phyloP scores from a whole-genome alignment of 495 filamentous ascomycete genomes.

The Tirmania nivea region DNA sequence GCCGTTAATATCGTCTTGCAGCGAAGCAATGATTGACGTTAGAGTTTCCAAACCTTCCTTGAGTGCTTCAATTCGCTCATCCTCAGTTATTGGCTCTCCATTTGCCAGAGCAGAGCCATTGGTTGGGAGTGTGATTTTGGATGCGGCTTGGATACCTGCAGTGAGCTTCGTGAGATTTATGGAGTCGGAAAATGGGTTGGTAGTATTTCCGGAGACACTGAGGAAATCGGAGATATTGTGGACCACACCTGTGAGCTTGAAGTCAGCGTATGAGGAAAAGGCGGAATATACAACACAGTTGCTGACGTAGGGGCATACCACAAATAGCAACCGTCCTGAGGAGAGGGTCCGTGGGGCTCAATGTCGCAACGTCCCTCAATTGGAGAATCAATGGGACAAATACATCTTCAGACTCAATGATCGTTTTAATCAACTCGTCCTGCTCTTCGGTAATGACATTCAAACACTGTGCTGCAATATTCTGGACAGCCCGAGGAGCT shows the following conservation, averaged over 20 bases:
- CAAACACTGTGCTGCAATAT: slow-evolving; percentile 26
- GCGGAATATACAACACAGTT: too few relatives aligned
- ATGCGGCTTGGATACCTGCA: slow-evolving; percentile 6
- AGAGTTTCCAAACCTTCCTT: slow-evolving; percentile 33
- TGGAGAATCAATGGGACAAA: neutral
- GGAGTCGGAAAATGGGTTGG: slow-evolving; percentile 3
- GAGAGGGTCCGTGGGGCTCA: neutral
- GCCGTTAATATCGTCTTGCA: slow-evolving; percentile 21
- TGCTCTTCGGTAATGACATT: slow-evolving; percentile 32
- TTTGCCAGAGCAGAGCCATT: neutral
- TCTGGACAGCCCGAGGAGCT: slow-evolving; percentile 22
- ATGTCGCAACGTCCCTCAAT: neutral
- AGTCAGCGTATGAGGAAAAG: too few relatives aligned
- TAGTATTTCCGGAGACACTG: neutral
- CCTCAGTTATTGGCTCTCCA: neutral
- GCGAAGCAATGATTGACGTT: slow-evolving; percentile 35
- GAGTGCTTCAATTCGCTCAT: slow-evolving; percentile 19
- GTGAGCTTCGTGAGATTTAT: slow-evolving; percentile 11
- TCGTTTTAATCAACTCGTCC: neutral
- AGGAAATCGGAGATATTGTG: slow-evolving; percentile 5
- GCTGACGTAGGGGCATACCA: neutral
- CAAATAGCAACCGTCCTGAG: neutral
- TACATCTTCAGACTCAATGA: neutral
- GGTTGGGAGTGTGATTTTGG: neutral
- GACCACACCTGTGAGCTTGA: neutral